phyloP scores from a whole-genome alignment of 352 stramenopile genomes.

The Phytophthora pisi region DNA sequence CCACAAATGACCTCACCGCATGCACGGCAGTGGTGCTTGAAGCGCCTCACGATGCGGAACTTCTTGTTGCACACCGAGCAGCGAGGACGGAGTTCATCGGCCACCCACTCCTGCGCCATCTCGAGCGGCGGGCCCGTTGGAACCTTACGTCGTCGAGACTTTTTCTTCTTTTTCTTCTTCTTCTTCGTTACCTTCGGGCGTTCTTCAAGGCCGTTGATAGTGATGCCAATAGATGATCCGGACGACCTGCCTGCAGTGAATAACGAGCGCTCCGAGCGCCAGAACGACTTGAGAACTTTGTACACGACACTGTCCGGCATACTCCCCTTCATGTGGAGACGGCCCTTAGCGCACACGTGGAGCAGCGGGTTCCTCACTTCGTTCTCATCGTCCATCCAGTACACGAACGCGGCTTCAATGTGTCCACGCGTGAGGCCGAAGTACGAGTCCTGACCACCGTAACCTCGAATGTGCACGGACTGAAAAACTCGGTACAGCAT shows the following conservation, averaged over 20 bases:
- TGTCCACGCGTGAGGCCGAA: constrained; percentile 74
- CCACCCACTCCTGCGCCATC: constrained; percentile 68
- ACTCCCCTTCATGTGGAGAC: constrained; percentile 64
- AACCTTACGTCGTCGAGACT: constrained; percentile 25
- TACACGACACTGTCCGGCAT: constrained; percentile 63
- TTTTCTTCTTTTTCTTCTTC: constrained; percentile 36
- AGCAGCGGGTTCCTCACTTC: constrained; percentile 46
- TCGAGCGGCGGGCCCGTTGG: constrained; percentile 45
- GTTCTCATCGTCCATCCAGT: constrained; percentile 64
- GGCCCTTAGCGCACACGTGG: constrained; percentile 64
- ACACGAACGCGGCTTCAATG: constrained; percentile 67
- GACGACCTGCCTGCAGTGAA: constrained; percentile 36
- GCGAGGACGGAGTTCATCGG: constrained; percentile 53
- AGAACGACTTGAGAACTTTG: constrained; percentile 68
- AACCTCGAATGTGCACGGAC: constrained; percentile 62
- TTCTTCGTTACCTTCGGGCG: constrained; percentile 29
- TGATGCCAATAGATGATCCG: constrained; percentile 32
- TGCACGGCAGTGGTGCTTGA: constrained; percentile 76
- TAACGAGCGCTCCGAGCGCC: constrained; percentile 44
- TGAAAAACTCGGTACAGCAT: constrained; percentile 73
- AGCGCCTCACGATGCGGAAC: constrained; percentile 61
- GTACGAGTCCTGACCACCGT: constrained; percentile 67
- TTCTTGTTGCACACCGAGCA: constrained; percentile 69
- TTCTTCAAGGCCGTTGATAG: constrained; percentile 2
- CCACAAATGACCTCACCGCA: constrained; percentile 74